A percentile compares a stretch with the other conserved stretches of the same genome.
These are phyloP conservation scores for Penicillium sp. DNA, from an alignment of 2,329 filamentous ascomycete species.

Conservation along the genomic window DNA sequence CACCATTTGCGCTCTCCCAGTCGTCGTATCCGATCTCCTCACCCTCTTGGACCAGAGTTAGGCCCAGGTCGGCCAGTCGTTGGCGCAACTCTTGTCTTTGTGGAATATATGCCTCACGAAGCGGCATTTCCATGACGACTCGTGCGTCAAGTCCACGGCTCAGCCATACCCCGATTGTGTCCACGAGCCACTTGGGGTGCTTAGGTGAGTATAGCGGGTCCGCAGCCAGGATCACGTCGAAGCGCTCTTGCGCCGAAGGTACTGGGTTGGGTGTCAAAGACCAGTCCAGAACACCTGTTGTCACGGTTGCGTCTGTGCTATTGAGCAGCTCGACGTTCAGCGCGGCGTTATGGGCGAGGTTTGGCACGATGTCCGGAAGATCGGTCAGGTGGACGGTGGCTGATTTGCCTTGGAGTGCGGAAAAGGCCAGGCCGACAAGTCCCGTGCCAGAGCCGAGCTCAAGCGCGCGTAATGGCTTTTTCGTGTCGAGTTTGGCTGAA, in stretches of 20 bases:
- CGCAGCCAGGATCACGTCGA: conserved; percentile 73
- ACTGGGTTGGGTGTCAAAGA: conserved; percentile 32
- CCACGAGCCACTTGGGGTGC: conserved; percentile 72
- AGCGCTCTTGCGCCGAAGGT: conserved; percentile 35
- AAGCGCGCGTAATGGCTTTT: conserved; percentile 48
- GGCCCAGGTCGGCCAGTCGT: conserved; percentile 57
- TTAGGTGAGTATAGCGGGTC: conserved; percentile 84
- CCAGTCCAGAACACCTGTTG: conserved; percentile 73
- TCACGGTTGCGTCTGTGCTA: conserved; percentile 55
- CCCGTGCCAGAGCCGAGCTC: conserved; percentile 91
- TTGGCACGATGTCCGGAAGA: conserved; percentile 76
- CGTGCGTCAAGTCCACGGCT: conserved; percentile 56
- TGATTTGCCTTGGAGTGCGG: conserved; percentile 59
- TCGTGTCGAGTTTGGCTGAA: conserved; percentile 18
- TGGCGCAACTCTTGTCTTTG: conserved; percentile 64
- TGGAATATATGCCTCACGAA: conserved; percentile 64
- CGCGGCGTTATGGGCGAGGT: conserved; percentile 70
- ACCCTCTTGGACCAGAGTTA: conserved; percentile 53
- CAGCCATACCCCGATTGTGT: conserved; percentile 68
- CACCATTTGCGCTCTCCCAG: conserved; percentile 45
- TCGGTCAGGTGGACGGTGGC: conserved; percentile 74
- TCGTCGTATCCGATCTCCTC: conserved; percentile 49
- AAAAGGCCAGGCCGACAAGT: conserved; percentile 82
- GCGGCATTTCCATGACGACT: conserved; percentile 76
- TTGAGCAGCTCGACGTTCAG: conserved; percentile 60